These are phyloP conservation scores for Acanthamoeba sp. DNA, from an alignment of 208 protist species.

Conservation along the genomic window DNA sequence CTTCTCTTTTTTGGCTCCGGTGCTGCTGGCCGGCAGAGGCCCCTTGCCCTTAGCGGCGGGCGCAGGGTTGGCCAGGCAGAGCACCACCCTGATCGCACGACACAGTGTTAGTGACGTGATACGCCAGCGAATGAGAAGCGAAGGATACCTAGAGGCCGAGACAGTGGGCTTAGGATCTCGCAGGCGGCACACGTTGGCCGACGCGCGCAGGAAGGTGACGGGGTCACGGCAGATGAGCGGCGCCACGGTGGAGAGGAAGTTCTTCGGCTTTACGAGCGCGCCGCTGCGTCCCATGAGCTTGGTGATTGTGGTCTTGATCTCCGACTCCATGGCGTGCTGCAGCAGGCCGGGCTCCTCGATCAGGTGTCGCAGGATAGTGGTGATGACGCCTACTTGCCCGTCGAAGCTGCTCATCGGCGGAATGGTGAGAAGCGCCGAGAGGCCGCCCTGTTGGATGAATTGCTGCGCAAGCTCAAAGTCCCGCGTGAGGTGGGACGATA, in stretches of 20 bases:
- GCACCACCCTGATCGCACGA: neutral
- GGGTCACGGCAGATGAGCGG: slow-evolving; percentile 59
- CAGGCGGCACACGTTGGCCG: slow-evolving; percentile 35
- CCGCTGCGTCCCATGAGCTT: slow-evolving; percentile 70
- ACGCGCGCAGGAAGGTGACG: slow-evolving; percentile 52
- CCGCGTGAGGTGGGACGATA: slow-evolving; percentile 45
- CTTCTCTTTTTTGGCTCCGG: slow-evolving; percentile 18
- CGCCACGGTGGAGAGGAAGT: slow-evolving; percentile 64
- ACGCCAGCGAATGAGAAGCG: neutral
- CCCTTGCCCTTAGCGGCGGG: neutral
- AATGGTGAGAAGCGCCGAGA: slow-evolving; percentile 3
- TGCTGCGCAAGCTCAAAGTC: slow-evolving; percentile 58
- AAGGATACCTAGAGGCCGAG: neutral
- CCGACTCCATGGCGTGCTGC: slow-evolving; percentile 63
- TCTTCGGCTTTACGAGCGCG: slow-evolving; percentile 69
- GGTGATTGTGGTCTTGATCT: slow-evolving; percentile 67
- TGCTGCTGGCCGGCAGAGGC: neutral
- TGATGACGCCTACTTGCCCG: slow-evolving; percentile 12
- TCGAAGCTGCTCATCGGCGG: neutral
- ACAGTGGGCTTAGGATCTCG: slow-evolving; percentile 60
- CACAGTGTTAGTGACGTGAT: neutral
- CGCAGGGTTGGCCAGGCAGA: neutral
- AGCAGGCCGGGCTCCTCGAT: slow-evolving; percentile 68
- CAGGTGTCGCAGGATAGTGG: slow-evolving; percentile 52
- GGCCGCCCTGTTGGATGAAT: slow-evolving; percentile 47